A percentile compares a stretch with the other conserved stretches of the same genome.
These are phyloP conservation scores for Kwoniella dendrophila DNA, from an alignment of 768 basidiomycete species.

Conservation along the genomic window DNA sequence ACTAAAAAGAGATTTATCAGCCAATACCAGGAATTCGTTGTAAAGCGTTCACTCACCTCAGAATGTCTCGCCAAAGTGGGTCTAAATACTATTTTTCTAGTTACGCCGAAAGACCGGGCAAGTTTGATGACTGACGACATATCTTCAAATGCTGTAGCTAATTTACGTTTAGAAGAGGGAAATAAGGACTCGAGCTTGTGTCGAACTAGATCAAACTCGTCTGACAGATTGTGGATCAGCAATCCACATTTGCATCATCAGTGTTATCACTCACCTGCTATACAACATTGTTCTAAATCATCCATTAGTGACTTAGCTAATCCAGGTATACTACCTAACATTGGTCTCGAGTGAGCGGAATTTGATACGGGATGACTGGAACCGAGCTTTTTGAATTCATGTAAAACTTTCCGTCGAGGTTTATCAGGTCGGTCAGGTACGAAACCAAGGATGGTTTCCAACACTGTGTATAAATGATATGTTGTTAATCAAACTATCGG, in stretches of 20 bases:
- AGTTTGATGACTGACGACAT: slow-evolving; percentile 36
- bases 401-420: slow-evolving; percentile 26
- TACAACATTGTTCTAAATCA: slow-evolving; percentile 51
- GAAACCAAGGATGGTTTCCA: slow-evolving; percentile 32
- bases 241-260: background rate
- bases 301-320: slow-evolving; percentile 40
- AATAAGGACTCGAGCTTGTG: slow-evolving; percentile 36
- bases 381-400: slow-evolving; percentile 33
- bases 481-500: background rate
- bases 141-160: slow-evolving; percentile 42
- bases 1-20: slow-evolving; percentile 19
- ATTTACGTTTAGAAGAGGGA: slow-evolving; percentile 21
- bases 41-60: slow-evolving; percentile 30
- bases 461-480: slow-evolving; percentile 17
- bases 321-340: slow-evolving; percentile 23
- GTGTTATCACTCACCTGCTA: slow-evolving; percentile 36
- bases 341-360: slow-evolving; percentile 7
- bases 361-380: slow-evolving; percentile 9
- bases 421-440: slow-evolving; percentile 34
- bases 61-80: slow-evolving; percentile 46
- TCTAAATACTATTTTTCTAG: slow-evolving; percentile 41
- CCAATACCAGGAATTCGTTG: background rate
- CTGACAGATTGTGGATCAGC: slow-evolving; percentile 21
- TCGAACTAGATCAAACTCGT: slow-evolving; percentile 35
- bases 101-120: slow-evolving; percentile 39